Conservation (phyloP, 306 rosid species). For the Cicer arietinum region DNA sequence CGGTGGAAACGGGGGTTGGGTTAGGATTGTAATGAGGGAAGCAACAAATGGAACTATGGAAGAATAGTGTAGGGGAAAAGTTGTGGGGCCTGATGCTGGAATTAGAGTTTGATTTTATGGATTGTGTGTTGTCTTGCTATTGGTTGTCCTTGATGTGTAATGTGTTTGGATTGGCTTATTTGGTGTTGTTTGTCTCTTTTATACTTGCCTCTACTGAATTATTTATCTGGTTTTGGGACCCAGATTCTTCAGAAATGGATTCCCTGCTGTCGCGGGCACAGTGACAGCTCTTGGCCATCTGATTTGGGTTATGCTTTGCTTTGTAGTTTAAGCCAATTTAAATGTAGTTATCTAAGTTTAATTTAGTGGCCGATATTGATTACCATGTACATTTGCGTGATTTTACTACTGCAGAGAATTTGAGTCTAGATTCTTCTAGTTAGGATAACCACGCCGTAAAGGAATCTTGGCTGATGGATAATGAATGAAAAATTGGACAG, state of each 20-base stretch:
- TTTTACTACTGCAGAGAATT: too few species aligned
- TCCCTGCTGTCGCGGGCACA: too few species aligned
- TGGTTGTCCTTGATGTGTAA: constrained; percentile 31
- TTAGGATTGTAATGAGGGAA: constrained; percentile 1
- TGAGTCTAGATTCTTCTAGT: too few species aligned
- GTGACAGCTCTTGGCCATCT: too few species aligned
- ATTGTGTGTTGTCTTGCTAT: constrained; percentile 27
- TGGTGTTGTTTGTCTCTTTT: constrained; percentile 1
- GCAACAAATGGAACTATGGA: neutral
- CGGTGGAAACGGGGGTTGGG: constrained; percentile 24
- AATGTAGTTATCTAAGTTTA: too few species aligned
- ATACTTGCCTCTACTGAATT: neutral
- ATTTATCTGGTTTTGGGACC: constrained; percentile 4
- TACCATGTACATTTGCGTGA: too few species aligned
- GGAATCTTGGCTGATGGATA: neutral
- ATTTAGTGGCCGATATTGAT: too few species aligned
- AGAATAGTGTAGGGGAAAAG: neutral
- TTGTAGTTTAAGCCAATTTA: too few species aligned
- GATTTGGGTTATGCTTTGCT: too few species aligned
- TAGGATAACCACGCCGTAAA: neutral
- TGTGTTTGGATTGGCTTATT: constrained; percentile 9
- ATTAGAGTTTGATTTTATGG: constrained; percentile 34
- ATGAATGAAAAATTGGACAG: neutral
- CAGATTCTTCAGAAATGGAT: neutral
- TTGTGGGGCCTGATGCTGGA: constrained; percentile 34